These are phyloP conservation scores for Amylocarpus encephaloides DNA, from an alignment of 2,329 filamentous ascomycete species.

Conservation along the genomic window DNA sequence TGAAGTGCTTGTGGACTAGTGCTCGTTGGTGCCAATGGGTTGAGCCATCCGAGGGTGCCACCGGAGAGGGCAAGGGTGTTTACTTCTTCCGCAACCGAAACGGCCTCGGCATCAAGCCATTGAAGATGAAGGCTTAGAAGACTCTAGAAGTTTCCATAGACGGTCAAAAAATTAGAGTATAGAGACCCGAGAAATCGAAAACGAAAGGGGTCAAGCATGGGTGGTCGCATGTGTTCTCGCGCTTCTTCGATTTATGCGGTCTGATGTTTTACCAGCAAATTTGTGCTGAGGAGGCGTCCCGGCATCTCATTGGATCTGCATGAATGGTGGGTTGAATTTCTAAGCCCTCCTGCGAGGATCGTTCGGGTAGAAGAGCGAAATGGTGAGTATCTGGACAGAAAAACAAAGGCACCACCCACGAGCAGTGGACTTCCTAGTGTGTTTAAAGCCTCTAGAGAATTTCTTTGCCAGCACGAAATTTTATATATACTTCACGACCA, in stretches of 20 bases:
- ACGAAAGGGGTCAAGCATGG: not conserved
- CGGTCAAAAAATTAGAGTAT: not conserved
- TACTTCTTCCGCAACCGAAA: conserved; percentile 98
- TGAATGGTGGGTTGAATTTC: not conserved
- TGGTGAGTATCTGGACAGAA: too few relatives aligned
- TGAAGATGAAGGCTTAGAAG: conserved; percentile 18
- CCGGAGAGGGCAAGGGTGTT: conserved; percentile 75
- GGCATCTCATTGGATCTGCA: conserved; percentile 5
- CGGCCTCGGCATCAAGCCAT: conserved; percentile 55
- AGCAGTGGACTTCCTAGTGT: too few relatives aligned
- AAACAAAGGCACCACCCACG: conserved; percentile 9
- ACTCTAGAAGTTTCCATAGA: not conserved
- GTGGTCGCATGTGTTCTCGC: not conserved
- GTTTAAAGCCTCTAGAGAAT: too few relatives aligned
- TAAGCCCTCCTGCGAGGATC: too few relatives aligned
- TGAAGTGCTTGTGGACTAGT: conserved; percentile 73
- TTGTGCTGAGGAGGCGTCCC: conserved; percentile 10
- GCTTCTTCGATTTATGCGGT: conserved; percentile 4
- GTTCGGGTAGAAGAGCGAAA: too few relatives aligned
- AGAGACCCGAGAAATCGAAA: not conserved
- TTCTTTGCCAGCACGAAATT: too few relatives aligned
- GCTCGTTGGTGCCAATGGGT: conserved; percentile 94
- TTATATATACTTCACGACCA: too few relatives aligned
- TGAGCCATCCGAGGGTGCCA: conserved; percentile 77
- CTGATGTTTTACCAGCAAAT: not conserved